phyloP scores from a whole-genome alignment of 2,329 filamentous ascomycete genomes.

The Ophiocordyceps camponoti-leonardi region DNA sequence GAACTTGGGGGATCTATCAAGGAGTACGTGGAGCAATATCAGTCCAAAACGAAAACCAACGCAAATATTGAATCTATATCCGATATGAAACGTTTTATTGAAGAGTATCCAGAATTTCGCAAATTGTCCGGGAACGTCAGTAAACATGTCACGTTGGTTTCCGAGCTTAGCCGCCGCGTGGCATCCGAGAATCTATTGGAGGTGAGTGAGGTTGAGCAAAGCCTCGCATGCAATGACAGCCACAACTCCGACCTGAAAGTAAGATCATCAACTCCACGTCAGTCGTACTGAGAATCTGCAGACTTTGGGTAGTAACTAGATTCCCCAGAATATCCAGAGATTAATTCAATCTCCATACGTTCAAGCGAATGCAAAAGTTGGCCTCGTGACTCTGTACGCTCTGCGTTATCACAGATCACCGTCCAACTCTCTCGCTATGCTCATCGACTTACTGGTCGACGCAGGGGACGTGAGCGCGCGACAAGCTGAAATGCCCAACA shows the following conservation, averaged over 20 bases:
- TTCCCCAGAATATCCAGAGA: constrained; percentile 55
- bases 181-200: constrained; percentile 79
- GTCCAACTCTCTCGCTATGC: constrained; percentile 65
- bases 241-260: constrained; percentile 84
- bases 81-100: constrained; percentile 98
- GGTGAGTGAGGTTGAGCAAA: constrained; percentile 93
- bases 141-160: constrained; percentile 93
- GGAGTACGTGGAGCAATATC: constrained; percentile 96
- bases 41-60: constrained; percentile 91
- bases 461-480: constrained; percentile 65
- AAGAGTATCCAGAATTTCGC: constrained; percentile 95
- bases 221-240: constrained; percentile 90
- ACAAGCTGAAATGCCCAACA: constrained; percentile 62
- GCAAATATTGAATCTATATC: constrained; percentile 92
- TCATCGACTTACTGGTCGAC: constrained; percentile 72
- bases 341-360: constrained; percentile 70
- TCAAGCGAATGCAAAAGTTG: constrained; percentile 66
- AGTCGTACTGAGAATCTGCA: background rate
- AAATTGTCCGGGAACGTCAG: constrained; percentile 96
- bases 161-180: constrained; percentile 78
- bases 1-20: constrained; percentile 93
- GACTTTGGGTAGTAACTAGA: background rate
- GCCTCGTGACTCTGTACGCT: constrained; percentile 85
- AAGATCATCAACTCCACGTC: constrained; percentile 8
- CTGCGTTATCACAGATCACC: constrained; percentile 80